Evolutionary conservation across 306 rosid species (phyloP).

Genomic region (Lathyrus tuberosus): DNA sequence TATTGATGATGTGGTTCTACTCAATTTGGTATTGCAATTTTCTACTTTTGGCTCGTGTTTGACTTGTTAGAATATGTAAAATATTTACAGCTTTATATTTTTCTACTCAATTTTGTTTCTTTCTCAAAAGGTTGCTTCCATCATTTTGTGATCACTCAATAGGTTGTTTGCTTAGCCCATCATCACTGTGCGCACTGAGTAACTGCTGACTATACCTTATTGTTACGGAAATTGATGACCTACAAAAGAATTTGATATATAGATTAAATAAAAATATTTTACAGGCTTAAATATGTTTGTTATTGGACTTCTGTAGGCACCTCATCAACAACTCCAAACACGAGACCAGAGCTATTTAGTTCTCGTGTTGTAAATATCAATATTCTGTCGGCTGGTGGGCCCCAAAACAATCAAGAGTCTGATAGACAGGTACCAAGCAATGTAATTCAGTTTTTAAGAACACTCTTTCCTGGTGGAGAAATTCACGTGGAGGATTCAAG

Average conservation of each 20-base stretch:
- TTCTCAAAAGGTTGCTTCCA: conserved; percentile 8
- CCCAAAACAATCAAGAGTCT: conserved; percentile 71
- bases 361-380: conserved; percentile 65
- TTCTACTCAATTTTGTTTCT: neutral
- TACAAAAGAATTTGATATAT: conserved; percentile 15
- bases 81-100: conserved; percentile 19
- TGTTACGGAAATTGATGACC: neutral
- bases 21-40: conserved; percentile 17
- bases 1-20: conserved; percentile 24
- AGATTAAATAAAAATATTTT: conserved; percentile 15
- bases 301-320: conserved; percentile 54
- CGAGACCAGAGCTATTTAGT: conserved; percentile 56
- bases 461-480: conserved; percentile 89
- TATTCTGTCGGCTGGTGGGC: conserved; percentile 68
- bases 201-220: conserved; percentile 17
- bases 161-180: conserved; percentile 11
- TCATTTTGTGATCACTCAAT: conserved; percentile 20
- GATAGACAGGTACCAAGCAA: conserved; percentile 70
- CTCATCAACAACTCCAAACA: conserved; percentile 45
- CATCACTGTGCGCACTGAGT: conserved; percentile 19
- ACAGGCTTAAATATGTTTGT: conserved; percentile 10
- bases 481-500: conserved; percentile 74
- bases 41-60: conserved; percentile 30
- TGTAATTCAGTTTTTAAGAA: conserved; percentile 64
- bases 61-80: conserved; percentile 1